phyloP scores from a whole-genome alignment of 177 flowering plant species.

The Vitis hybrid region DNA sequence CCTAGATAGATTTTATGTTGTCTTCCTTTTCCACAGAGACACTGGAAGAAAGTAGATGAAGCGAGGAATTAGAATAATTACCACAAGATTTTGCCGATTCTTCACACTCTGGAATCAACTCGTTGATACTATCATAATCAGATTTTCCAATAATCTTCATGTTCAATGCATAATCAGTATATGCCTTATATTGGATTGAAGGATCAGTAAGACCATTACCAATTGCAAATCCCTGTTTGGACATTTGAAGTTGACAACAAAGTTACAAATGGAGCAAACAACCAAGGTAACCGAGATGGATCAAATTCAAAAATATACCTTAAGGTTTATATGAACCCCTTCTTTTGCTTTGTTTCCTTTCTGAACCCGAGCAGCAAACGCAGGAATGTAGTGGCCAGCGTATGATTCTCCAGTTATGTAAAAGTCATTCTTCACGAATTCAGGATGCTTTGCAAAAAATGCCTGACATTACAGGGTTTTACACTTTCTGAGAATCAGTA shows the following conservation, averaged over 20 bases:
- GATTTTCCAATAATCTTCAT: constrained; percentile 34
- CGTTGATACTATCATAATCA: constrained; percentile 31
- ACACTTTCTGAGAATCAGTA: too few relatives aligned
- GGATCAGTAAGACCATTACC: constrained; percentile 70
- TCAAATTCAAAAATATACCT: constrained; percentile 34
- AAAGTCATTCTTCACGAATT: constrained; percentile 68
- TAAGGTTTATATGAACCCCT: constrained; percentile 79
- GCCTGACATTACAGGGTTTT: constrained; percentile 35
- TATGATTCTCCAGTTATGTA: constrained; percentile 97
- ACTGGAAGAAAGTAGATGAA: background rate
- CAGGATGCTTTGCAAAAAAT: constrained; percentile 72
- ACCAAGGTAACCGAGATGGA: background rate
- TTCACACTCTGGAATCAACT: constrained; percentile 45
- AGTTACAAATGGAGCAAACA: background rate
- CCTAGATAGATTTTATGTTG: too few relatives aligned
- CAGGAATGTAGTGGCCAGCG: constrained; percentile 97
- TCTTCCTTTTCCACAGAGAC: too few relatives aligned
- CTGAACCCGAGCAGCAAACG: constrained; percentile 74
- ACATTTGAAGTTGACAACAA: background rate
- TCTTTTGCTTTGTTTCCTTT: constrained; percentile 78
- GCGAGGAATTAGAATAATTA: constrained; percentile 17
- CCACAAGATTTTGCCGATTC: constrained; percentile 57
- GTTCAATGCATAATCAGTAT: constrained; percentile 51
- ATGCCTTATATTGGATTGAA: constrained; percentile 57
- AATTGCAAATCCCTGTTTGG: constrained; percentile 60